Evolutionary conservation across 768 basidiomycete species (phyloP), one percentile per base, ranked within the genome.

Genomic region (Candolleomyces aberdarensis): DNA sequence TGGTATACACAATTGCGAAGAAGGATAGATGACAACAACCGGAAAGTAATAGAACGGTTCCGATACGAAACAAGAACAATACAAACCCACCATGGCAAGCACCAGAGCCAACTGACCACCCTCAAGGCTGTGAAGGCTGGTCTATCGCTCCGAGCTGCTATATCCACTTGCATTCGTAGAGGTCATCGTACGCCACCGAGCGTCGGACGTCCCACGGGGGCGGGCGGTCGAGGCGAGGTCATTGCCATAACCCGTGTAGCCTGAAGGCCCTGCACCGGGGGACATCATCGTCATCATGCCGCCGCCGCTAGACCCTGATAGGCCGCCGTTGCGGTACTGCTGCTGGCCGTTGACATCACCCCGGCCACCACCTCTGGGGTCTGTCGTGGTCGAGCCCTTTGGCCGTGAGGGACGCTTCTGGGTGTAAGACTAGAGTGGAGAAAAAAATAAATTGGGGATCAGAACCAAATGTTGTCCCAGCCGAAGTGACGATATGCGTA

Each of bases 171-270:
- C 20, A 29, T 36, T 48, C 31, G 40, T 50, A 15, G 43, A 15
- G 13, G 11, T 22, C 11, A 17, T 14, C 20, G 17, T 19, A 50
- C 75, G 75, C 82, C 82, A 83, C 55, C 75, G 82, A n/a, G 84
- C 82, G 66, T 92, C 90, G 32, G 88, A 89, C 63, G 89, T 84
- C n/a, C 89, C 89, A 56, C 91, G 82, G 19, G 87, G 86, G 2
- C 83, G 79, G 14, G 60, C 55, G 9, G 54, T 49, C 11, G 59
- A 20, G 83, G 75, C 29, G 59, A 60, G 31, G 26, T 19, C n/a
- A 22, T 26, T 26, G 26, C 29, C 51, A 48, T 15, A 47, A 51
- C n/a, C 50, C 56, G 40, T 47, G 59, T 36, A 59, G 49, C n/a
- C 46, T 50, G 68, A 64, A 71, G 62, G 80, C 72, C 70, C 73